Base-by-base conservation (phyloP, 768 basidiomycete species). In the Botryobasidium botryosum region DNA sequence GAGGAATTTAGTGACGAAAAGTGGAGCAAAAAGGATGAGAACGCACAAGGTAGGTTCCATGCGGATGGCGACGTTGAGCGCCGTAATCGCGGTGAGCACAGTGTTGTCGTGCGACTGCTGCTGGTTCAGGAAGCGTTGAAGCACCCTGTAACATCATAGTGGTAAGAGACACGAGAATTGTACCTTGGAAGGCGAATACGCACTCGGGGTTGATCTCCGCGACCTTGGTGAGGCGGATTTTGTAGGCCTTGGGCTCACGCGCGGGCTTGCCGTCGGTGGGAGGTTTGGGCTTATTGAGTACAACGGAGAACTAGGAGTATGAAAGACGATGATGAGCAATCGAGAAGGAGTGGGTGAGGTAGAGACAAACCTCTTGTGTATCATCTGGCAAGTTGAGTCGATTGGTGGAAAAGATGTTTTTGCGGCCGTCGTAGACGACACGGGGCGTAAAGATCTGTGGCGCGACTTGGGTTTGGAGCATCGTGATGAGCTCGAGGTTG, bases 371-470 rank as follows among this genome's bases (percentile, higher is more conserved):
- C 62, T 75, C 78, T 50, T 68, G 67, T 5, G 64, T 65, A 31
- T 48, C 55, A n/a, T 51, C 38, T 51, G 42, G 17, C 70, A 87
- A 74, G 0, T 75, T 71, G 6, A 85, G 64, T 46, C 70, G 66
- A 31, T 70, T 65, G 12, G 72, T 61, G 20, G 77, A 66, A 53
- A 81, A 87, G 38, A 76, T 57, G 50, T 85, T 86, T 59, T 84
- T 86, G 33, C 79, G 68, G 0, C 83, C 83, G 47, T 86, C 84
- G 48, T 84, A 86, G 2, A 73, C 82, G 15, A 68, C 77, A 12
- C 68, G 72, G 7, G 79, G 81, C 2, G 72, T 80, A 55, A 87
- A 87, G 18, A 80, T 63, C n/a, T 69, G 60, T 0, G 73, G 74
- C 1, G 74, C 72, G 3, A 27, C 38, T 26, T 50, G 40, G 13